phyloP scores from a whole-genome alignment of 805 yeast genomes.

The Suhomyces faveliae region DNA sequence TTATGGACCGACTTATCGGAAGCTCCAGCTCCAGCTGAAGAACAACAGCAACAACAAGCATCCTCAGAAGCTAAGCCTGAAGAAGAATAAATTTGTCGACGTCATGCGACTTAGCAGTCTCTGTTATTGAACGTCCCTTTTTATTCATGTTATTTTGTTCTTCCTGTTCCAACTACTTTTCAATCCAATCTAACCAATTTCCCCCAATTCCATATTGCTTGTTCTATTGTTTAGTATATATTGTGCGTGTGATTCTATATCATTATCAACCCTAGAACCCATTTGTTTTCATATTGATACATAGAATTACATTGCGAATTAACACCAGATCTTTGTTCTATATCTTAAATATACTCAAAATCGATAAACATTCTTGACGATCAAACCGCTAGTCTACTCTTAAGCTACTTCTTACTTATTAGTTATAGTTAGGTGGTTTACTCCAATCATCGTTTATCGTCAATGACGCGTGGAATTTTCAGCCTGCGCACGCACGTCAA shows the following conservation, averaged over 20 bases:
- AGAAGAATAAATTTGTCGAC: slow-evolving; percentile 21
- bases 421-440: too few species aligned
- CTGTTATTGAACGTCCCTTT: slow-evolving; percentile 4
- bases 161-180: slow-evolving; percentile 4
- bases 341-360: slow-evolving; percentile 4
- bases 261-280: slow-evolving; percentile 6
- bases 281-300: slow-evolving; percentile 5
- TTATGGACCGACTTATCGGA: slow-evolving; percentile 97
- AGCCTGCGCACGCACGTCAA: slow-evolving; percentile 4
- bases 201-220: slow-evolving; percentile 2
- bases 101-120: slow-evolving; percentile 2
- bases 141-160: slow-evolving; percentile 5
- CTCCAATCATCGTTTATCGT: too few species aligned
- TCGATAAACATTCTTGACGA: too few species aligned
- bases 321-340: slow-evolving; percentile 5
- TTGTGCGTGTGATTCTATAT: slow-evolving; percentile 4
- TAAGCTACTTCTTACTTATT: too few species aligned
- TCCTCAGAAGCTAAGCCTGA: slow-evolving; percentile 17
- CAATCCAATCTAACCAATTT: not conserved
- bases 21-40: slow-evolving; percentile 49
- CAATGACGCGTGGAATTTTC: slow-evolving; percentile 1
- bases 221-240: slow-evolving; percentile 7
- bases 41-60: slow-evolving; percentile 20
- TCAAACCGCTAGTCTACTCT: too few species aligned
- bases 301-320: slow-evolving; percentile 4